phyloP scores from a whole-genome alignment of 1,284 basidiomycete genomes.

The Athelia sp. region DNA sequence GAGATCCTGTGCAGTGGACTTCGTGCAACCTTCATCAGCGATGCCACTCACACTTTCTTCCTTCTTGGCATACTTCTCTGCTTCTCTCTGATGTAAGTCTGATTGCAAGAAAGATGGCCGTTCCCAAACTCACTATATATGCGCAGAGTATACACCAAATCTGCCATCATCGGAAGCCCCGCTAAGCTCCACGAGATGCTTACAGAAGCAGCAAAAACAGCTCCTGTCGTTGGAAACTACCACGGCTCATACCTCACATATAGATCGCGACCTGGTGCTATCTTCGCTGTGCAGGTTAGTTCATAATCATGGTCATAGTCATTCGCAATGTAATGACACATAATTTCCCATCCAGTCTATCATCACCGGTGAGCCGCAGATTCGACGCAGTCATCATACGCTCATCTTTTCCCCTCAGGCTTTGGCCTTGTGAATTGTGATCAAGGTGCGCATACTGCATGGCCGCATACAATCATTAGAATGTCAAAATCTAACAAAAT shows the following conservation, averaged over 20 bases:
- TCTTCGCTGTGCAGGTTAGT: conserved; percentile 12
- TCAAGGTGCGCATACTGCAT: conserved; percentile 19
- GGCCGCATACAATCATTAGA: no score
- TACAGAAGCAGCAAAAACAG: conserved; percentile 7
- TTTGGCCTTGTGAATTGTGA: conserved; percentile 15
- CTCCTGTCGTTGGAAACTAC: conserved; percentile 27
- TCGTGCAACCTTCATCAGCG: conserved; percentile 21
- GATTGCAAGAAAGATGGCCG: no score
- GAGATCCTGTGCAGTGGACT: conserved; percentile 15
- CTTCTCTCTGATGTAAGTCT: conserved; percentile 12
- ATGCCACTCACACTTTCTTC: conserved; percentile 17
- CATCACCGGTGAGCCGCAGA: conserved; percentile 5
- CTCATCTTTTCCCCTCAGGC: no score
- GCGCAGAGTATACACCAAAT: conserved; percentile 12
- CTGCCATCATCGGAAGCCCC: conserved; percentile 14
- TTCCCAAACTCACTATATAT: background rate
- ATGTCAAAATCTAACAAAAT: conserved; percentile 7
- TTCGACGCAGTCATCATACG: no score
- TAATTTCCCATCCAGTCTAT: conserved; percentile 16
- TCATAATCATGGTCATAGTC: no score
- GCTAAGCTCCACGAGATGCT: conserved; percentile 18
- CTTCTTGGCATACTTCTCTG: conserved; percentile 11
- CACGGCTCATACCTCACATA: conserved; percentile 29
- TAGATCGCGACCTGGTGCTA: conserved; percentile 12
- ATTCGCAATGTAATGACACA: no score